Evolutionary conservation across 2,329 filamentous ascomycete genomes (phyloP), one percentile per base, ranked within the genome.

Genomic region (Bipolaris cookei): DNA sequence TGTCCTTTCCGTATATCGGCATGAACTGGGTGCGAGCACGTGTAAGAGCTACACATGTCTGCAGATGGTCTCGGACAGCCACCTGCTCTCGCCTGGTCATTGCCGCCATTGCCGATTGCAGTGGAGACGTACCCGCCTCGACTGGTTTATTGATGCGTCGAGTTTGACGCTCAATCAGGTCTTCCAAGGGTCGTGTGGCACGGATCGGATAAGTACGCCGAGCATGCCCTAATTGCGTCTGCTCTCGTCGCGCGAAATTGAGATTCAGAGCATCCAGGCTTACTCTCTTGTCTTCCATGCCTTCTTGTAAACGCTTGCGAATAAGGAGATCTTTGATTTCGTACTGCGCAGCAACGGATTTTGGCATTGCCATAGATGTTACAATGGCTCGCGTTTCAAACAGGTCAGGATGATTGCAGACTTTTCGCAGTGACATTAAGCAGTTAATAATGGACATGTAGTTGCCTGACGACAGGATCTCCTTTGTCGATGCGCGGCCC

Each of bases 381-480:
- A 96, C 95, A 69, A 99, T 98, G 1, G 92, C 93, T 14, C 95
- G 87, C 57, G 96, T 96, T 66, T 98, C 90, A 69, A 99, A 99
- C 7, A 99, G 83, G 77, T 99, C 95, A 0, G 95, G 96, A 72
- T 99, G 95, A 67, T 99, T 99, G 83, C 95, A 99, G 49, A 99
- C 96, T 75, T 98, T 97, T 46, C 95, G 88, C 51, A 99, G 82
- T 73, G 97, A 95, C 92, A 99, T 97, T 49, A 99, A 80, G 76
- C 96, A 98, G 74, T 97, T 97, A 78, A 98, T 98, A 74, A 99
- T 97, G 16, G 92, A 97, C 62, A 99, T 86, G 74, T 97, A 97
- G 70, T 98, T 99, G 25, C 95, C 95, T 1, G 91, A 96, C 2
- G 91, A 86, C 16, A 99, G 81, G 0, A 93, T 97, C 58, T 92